phyloP scores from a whole-genome alignment of 225 moss, liverwort and hornwort species.

The Bryoerythrophyllum caledonicum region DNA sequence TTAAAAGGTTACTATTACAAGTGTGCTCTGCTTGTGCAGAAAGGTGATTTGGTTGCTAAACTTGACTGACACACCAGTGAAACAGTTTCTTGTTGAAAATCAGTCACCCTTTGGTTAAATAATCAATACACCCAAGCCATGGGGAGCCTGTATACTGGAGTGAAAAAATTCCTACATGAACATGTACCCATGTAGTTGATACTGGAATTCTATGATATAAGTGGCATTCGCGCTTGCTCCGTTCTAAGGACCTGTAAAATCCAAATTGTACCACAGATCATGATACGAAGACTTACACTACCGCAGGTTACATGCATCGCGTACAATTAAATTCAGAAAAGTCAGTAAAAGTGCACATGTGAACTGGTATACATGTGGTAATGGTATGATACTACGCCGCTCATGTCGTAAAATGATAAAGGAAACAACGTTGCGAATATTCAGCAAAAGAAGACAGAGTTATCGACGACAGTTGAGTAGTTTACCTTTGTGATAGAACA shows the following conservation, averaged over 20 bases:
- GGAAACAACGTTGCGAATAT: too few relatives aligned
- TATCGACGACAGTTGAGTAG: fast-evolving
- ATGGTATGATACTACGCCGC: too few relatives aligned
- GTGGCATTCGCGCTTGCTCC: not conserved
- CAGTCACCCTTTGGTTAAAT: not conserved
- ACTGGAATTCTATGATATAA: not conserved
- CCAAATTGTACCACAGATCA: not conserved
- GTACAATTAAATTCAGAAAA: too few relatives aligned
- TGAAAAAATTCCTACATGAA: conserved; percentile 10
- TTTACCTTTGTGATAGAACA: conserved; percentile 18
- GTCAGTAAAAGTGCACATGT: too few relatives aligned
- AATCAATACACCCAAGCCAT: conserved; percentile 23
- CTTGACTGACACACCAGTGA: not conserved
- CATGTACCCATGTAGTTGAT: not conserved
- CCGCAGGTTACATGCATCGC: too few relatives aligned
- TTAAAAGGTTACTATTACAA: too few relatives aligned
- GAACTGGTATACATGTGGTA: too few relatives aligned
- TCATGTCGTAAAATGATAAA: too few relatives aligned
- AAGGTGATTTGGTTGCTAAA: not conserved
- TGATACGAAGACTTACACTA: too few relatives aligned
- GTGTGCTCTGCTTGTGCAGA: not conserved
- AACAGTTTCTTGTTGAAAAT: not conserved
- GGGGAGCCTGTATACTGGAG: conserved; percentile 20
- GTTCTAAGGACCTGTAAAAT: conserved; percentile 4
- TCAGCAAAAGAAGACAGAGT: not conserved